Conservation (phyloP, 129 eudicot species). For the Centaurea solstitialis region DNA sequence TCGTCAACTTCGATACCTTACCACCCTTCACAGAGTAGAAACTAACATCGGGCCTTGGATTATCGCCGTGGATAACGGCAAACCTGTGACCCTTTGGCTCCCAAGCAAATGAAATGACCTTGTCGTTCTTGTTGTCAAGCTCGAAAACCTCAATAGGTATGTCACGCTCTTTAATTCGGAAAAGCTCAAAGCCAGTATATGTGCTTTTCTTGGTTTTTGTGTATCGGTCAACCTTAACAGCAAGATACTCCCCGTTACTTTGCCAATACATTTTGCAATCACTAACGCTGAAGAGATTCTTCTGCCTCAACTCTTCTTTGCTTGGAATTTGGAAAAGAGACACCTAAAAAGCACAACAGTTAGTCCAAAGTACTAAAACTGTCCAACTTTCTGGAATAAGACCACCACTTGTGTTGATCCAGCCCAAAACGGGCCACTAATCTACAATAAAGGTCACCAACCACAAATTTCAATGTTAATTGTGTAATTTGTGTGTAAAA, state of each 20-base stretch:
- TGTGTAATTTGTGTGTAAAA: background rate
- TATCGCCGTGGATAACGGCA: constrained; percentile 33
- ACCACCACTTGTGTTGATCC: background rate
- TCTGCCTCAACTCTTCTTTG: constrained; percentile 79
- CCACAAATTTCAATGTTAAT: background rate
- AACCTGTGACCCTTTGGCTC: constrained; percentile 39
- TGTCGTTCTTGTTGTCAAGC: constrained; percentile 33
- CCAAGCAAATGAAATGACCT: constrained; percentile 34
- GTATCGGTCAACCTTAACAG: constrained; percentile 84
- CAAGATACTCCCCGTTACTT: constrained; percentile 86
- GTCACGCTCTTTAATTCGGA: constrained; percentile 32
- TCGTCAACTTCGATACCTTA: constrained; percentile 65
- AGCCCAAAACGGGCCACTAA: background rate
- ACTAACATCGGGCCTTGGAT: constrained; percentile 23
- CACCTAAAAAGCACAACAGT: constrained; percentile 46
- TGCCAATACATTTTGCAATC: constrained; percentile 97
- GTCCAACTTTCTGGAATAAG: background rate
- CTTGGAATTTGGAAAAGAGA: constrained; percentile 80
- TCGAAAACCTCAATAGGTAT: constrained; percentile 35
- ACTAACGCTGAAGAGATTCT: constrained; percentile 82
- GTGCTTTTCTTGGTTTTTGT: constrained; percentile 73
- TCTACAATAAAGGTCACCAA: background rate
- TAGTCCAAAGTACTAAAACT: constrained; percentile 34
- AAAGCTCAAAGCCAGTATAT: constrained; percentile 31
- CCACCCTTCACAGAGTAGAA: constrained; percentile 72